Percentiles rank a stretch among this genome's conserved stretches.
Evolutionary conservation across 2,329 filamentous ascomycete species (phyloP).

Genomic region (Penicillium occitanis): DNA sequence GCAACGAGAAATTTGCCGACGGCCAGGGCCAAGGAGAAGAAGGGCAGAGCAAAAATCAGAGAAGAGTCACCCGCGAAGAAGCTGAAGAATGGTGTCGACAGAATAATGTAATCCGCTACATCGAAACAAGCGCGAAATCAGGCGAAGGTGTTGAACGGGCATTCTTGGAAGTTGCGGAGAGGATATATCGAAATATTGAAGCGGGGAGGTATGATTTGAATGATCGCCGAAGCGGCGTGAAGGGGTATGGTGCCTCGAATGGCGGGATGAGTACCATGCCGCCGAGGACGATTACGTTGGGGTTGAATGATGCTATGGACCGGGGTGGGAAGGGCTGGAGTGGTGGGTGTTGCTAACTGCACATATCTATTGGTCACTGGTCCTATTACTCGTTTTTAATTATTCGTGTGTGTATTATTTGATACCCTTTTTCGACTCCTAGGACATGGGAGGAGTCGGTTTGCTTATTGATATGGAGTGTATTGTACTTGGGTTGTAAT

Average conservation of each 20-base stretch:
- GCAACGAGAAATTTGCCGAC: conserved; percentile 25
- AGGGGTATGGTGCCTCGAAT: conserved; percentile 52
- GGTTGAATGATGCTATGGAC: conserved; percentile 50
- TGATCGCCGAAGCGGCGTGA: conserved; percentile 87
- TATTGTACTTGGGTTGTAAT: conserved; percentile 6
- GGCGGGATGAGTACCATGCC: conserved; percentile 34
- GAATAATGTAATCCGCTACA: conserved; percentile 88
- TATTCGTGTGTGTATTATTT: conserved; percentile 7
- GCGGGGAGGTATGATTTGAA: conserved; percentile 92
- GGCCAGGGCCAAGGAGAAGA: conserved; percentile 23
- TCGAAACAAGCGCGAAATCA: conserved; percentile 94
- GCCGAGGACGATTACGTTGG: conserved; percentile 46
- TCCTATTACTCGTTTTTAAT: not conserved
- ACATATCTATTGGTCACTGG: not conserved
- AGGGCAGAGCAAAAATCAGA: conserved; percentile 43
- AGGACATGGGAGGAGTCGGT: not conserved
- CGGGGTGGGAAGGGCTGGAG: conserved; percentile 39
- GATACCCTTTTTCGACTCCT: conserved; percentile 10
- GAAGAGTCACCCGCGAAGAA: conserved; percentile 78
- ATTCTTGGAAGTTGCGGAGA: conserved; percentile 88
- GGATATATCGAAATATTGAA: conserved; percentile 96
- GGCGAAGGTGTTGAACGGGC: conserved; percentile 92
- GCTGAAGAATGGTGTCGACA: conserved; percentile 83
- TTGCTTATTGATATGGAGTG: not conserved
- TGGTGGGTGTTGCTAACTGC: conserved; percentile 39